These are phyloP conservation scores for Physcomitrellopsis africana DNA, from an alignment of 225 moss, liverwort and hornwort species.

Conservation along the genomic window DNA sequence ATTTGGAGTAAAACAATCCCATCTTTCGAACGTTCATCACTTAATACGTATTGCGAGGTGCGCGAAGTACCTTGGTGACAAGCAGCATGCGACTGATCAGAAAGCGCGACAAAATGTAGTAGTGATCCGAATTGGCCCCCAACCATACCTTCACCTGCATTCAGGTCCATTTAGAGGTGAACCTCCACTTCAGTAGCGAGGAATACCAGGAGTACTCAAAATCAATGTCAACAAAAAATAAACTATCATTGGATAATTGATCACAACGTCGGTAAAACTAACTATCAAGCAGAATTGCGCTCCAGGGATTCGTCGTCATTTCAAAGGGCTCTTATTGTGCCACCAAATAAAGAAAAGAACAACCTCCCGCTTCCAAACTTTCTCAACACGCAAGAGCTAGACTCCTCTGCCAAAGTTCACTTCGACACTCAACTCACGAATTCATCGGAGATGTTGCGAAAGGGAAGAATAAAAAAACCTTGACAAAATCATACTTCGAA, in stretches of 20 bases:
- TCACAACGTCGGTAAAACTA: no score
- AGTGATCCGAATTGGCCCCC: slow-evolving; percentile 94
- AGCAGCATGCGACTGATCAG: slow-evolving; percentile 98
- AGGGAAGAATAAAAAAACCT: slow-evolving; percentile 43
- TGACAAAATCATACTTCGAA: slow-evolving; percentile 97
- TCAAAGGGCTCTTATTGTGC: no score
- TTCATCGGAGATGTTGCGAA: background rate
- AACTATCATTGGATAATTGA: no score
- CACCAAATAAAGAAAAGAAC: no score
- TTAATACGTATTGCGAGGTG: background rate
- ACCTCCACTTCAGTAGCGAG: background rate
- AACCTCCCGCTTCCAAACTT: no score
- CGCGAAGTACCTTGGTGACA: slow-evolving; percentile 80
- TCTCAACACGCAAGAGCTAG: no score
- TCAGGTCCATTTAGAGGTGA: slow-evolving; percentile 7
- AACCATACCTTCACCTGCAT: slow-evolving; percentile 97
- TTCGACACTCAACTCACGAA: background rate
- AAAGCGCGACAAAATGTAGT: slow-evolving; percentile 93
- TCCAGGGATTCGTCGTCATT: no score
- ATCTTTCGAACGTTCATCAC: background rate
- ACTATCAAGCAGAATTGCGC: no score
- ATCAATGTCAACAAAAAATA: no score
- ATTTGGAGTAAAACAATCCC: background rate
- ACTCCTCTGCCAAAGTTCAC: background rate
- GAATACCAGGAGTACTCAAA: background rate